Evolutionary conservation across 1,284 basidiomycete species (phyloP), one percentile per base, ranked within the genome.

Genomic region (Golubevia sp.): DNA sequence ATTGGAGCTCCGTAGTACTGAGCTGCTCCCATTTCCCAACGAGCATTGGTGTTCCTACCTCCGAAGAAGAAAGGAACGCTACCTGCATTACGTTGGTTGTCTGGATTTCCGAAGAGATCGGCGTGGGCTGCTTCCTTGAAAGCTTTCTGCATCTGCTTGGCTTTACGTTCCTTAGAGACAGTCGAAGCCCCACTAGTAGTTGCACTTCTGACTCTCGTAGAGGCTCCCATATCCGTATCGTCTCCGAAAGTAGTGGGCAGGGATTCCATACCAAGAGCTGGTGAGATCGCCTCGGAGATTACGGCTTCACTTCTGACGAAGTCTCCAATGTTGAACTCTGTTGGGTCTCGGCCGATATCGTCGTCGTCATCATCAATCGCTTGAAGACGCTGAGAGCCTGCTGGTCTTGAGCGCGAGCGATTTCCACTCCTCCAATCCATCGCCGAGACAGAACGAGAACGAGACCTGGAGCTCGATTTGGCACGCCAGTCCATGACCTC

Each of bases 381-480:
- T 48, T 70, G 64, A 48, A 77, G 52, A 1, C 70, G 61, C 24
- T 18, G 13, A 34, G 55, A 59, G 1, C 73, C 71, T 3, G 73
- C 58, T 34, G 71, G 73, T 49, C 49, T 27, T 30, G 79, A 82
- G n/a, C 74, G 61, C 4, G 78, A 75, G 2, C 78, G 73, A 48
- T 70, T 72, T 25, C 62, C 65, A 6, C 61, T 67, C 1, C 71
- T 69, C 69, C 77, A 77, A 53, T 81, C 79, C 80, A 82, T 81
- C 30, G 73, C 71, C 55, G 75, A 76, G 58, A 81, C 68, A 2
- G 77, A 81, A 20, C 80, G 73, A 4, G 79, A 81, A 21, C 80
- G 73, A 8, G 80, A 82, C 4, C 78, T 73, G 34, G 67, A 73
- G 63, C 72, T 73, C 62, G 70, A 76, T 64, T 74, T 76, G 56